phyloP scores from a whole-genome alignment of 129 eudicot species.

The Pittosporum tobira region DNA sequence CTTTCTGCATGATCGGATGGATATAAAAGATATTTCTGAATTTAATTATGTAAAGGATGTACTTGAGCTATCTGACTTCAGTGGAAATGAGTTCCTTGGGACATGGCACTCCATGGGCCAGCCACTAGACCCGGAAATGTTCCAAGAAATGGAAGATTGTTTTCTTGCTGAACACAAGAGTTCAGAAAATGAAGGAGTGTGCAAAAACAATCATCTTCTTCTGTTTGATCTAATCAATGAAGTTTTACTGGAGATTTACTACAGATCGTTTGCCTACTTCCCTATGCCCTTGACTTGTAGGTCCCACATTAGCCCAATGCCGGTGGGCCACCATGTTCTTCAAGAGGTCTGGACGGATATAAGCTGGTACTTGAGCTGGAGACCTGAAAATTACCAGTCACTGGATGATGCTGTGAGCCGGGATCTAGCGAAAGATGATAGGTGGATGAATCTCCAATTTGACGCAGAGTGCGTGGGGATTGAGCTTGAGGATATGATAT shows the following conservation, averaged over 20 bases:
- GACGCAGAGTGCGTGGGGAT: constrained; percentile 78
- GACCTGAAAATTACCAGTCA: constrained; percentile 32
- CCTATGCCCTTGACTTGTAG: constrained; percentile 38
- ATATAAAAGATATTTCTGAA: constrained; percentile 26
- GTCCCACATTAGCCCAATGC: constrained; percentile 54
- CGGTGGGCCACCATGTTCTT: constrained; percentile 54
- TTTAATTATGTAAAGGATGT: constrained; percentile 59
- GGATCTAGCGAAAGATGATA: constrained; percentile 50
- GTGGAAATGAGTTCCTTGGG: constrained; percentile 33
- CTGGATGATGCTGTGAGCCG: constrained; percentile 51
- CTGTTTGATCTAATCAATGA: constrained; percentile 70
- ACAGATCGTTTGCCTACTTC: constrained; percentile 50
- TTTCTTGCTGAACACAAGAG: constrained; percentile 27
- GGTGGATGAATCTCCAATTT: constrained; percentile 89
- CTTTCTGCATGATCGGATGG: constrained; percentile 15
- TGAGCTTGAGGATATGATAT: constrained; percentile 57
- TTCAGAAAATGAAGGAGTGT: constrained; percentile 35
- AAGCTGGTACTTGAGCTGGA: constrained; percentile 43
- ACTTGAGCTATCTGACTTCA: constrained; percentile 55
- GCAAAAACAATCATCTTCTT: constrained; percentile 39
- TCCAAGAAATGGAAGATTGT: constrained; percentile 46
- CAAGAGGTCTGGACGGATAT: constrained; percentile 70
- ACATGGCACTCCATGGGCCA: constrained; percentile 59
- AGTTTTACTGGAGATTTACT: constrained; percentile 50
- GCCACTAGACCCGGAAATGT: constrained; percentile 56